Conservation (phyloP, 2,329 filamentous ascomycete genomes). For the Verruconis gallopava region DNA sequence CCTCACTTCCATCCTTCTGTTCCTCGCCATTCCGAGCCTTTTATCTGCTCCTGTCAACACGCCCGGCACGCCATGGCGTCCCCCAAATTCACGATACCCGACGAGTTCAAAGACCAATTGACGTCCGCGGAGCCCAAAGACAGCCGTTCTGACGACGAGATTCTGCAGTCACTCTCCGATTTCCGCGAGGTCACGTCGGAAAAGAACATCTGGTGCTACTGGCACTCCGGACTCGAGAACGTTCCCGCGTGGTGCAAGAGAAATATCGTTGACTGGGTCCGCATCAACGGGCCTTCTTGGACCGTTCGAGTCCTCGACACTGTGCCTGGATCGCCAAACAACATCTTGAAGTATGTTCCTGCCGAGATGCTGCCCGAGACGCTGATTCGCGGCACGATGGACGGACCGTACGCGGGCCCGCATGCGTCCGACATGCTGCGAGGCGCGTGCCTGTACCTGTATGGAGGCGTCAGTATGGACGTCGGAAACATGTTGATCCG, state of each 20-base stretch:
- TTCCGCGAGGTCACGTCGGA: conserved; percentile 16
- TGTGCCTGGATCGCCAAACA: conserved; percentile 24
- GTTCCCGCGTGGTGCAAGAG: conserved; percentile 29
- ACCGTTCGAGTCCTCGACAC: conserved; percentile 30
- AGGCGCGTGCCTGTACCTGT: conserved; percentile 25
- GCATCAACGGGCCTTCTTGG: conserved; percentile 27
- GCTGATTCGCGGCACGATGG: conserved; percentile 32
- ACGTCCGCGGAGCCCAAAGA: background rate
- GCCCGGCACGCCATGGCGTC: background rate
- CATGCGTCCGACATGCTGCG: conserved; percentile 38
- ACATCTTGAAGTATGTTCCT: conserved; percentile 26
- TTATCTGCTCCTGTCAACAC: background rate
- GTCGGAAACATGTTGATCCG: conserved; percentile 28
- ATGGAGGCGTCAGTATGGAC: conserved; percentile 31
- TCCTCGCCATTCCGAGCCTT: background rate
- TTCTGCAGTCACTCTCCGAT: background rate
- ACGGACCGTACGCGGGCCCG: conserved; percentile 29
- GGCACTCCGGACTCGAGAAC: conserved; percentile 22
- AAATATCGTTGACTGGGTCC: conserved; percentile 30
- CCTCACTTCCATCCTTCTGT: too few species aligned
- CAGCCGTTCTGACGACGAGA: background rate
- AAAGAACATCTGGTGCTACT: conserved; percentile 31
- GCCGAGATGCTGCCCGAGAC: conserved; percentile 22
- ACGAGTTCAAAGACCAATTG: background rate
- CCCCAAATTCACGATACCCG: background rate